Conservation (phyloP, 1,139 yeast genomes). For the Hansenula sp. region DNA sequence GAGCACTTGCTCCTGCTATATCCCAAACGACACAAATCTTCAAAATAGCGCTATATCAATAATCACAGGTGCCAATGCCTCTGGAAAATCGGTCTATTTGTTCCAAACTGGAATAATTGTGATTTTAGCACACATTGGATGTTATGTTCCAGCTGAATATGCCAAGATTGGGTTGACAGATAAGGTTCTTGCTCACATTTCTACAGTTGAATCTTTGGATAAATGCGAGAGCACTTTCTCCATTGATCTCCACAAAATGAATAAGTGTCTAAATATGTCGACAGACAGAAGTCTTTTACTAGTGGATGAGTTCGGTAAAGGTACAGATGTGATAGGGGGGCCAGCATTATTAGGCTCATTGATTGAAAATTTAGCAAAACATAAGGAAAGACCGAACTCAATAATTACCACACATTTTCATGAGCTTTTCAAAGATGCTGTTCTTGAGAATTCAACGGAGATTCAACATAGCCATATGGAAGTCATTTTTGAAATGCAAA, state of each 20-base stretch:
- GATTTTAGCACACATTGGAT: conserved; percentile 44
- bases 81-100: conserved; percentile 47
- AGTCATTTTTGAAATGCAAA: conserved; percentile 16
- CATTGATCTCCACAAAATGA: conserved; percentile 40
- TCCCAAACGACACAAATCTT: conserved; percentile 33
- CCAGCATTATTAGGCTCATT: conserved; percentile 40
- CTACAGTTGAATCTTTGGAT: conserved; percentile 39
- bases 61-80: conserved; percentile 48
- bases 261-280: conserved; percentile 34
- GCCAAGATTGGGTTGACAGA: conserved; percentile 43
- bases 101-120: conserved; percentile 41
- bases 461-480: conserved; percentile 27
- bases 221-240: conserved; percentile 42
- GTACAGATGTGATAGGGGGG: conserved; percentile 43
- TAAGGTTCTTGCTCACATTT: conserved; percentile 37
- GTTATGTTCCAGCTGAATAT: conserved; percentile 41
- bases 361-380: conserved; percentile 24
- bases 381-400: conserved; percentile 26
- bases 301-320: conserved; percentile 51
- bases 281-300: conserved; percentile 36
- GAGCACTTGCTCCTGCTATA: conserved; percentile 30
- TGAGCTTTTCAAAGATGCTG: conserved; percentile 30
- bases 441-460: conserved; percentile 16
- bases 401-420: conserved; percentile 42
- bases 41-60: conserved; percentile 26